Conservation (phyloP, 371 early-diverging fungal species). For the Syncephalis plumigaleata region DNA sequence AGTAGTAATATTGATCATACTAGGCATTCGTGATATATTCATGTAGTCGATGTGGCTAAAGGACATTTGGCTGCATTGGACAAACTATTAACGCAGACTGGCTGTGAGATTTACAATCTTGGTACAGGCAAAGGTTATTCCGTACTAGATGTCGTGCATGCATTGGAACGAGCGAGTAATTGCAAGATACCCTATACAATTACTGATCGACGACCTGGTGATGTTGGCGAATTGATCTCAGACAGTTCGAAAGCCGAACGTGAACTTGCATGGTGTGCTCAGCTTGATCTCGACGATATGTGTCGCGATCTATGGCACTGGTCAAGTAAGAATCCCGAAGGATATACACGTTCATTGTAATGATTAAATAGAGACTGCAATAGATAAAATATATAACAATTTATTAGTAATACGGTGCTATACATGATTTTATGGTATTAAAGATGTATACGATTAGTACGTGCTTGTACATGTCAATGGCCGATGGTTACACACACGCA, state of each 20-base stretch:
- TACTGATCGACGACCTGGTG: constrained; percentile 56
- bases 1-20: not conserved
- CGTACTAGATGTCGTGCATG: constrained; percentile 73
- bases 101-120: constrained; percentile 62
- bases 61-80: constrained; percentile 75
- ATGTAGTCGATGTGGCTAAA: constrained; percentile 71
- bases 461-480: too few relatives aligned
- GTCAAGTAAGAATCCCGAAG: constrained; percentile 48
- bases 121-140: constrained; percentile 77
- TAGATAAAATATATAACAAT: too few relatives aligned
- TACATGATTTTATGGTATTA: too few relatives aligned
- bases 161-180: constrained; percentile 52
- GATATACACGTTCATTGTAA: too few relatives aligned
- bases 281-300: constrained; percentile 56
- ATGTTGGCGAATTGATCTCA: constrained; percentile 65
- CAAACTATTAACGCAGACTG: constrained; percentile 26
- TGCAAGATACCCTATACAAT: constrained; percentile 43
- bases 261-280: constrained; percentile 61
- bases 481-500: constrained; percentile 43
- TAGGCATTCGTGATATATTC: constrained; percentile 84
- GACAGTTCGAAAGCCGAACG: constrained; percentile 46
- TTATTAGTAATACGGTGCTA: too few relatives aligned
- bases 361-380: too few relatives aligned
- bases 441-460: too few relatives aligned
- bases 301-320: constrained; percentile 80